These are phyloP conservation scores for Sclerotiophoma versabilis DNA, from an alignment of 2,329 filamentous ascomycete genomes.

Conservation along the genomic window DNA sequence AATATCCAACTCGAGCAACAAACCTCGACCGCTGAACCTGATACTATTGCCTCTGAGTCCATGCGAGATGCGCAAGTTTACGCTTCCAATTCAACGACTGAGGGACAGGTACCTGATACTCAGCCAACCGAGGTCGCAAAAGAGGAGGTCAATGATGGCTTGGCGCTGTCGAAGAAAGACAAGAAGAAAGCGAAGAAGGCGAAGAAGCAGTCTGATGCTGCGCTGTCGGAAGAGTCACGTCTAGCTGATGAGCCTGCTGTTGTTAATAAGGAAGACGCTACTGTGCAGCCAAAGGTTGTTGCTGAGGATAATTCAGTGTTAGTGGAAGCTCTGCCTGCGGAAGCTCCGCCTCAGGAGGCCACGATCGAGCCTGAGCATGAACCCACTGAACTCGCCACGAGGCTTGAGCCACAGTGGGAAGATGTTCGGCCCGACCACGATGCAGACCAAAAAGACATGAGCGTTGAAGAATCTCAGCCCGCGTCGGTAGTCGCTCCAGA, in stretches of 20 bases:
- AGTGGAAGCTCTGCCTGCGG: background rate
- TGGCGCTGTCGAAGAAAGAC: conserved; percentile 25
- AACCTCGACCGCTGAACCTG: background rate
- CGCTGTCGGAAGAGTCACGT: conserved; percentile 15
- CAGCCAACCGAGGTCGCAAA: background rate
- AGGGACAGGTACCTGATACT: background rate
- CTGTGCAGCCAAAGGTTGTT: background rate
- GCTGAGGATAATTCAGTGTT: background rate
- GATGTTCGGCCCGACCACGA: background rate
- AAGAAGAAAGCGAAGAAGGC: conserved; percentile 36
- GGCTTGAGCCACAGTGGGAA: conserved; percentile 8
- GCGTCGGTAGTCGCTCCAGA: background rate
- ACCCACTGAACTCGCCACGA: conserved; percentile 5
- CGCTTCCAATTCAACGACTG: too few relatives aligned
- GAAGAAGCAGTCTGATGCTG: conserved; percentile 23
- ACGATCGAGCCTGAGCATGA: background rate
- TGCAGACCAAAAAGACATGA: too few relatives aligned
- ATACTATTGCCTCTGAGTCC: background rate
- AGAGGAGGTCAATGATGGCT: conserved; percentile 8
- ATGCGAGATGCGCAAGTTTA: background rate
- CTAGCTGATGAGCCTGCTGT: background rate
- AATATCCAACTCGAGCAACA: background rate
- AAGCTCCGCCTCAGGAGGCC: background rate
- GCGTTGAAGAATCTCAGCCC: too few relatives aligned
- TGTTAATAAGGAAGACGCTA: background rate